Evolutionary conservation across 1,284 basidiomycete genomes (phyloP), one percentile per base, ranked within the genome.

Genomic region (Anthracocystis walkeri): DNA sequence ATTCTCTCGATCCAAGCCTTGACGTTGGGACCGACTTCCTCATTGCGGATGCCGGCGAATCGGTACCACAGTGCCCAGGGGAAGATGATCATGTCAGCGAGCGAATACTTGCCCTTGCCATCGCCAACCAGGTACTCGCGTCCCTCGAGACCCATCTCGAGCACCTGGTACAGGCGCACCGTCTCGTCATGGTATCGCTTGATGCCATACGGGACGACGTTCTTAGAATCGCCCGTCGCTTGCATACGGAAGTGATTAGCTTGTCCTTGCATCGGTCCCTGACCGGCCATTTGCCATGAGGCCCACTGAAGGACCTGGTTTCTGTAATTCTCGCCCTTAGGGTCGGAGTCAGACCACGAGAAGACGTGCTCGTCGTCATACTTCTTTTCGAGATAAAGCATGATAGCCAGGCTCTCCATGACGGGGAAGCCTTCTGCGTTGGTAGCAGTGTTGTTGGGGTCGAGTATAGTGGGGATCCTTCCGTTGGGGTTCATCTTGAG

Each of bases 401-500:
- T 53, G 59, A 81, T 80, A 4, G 81, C 71, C 42, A 65, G 33
- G 14, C 57, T 62, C 53, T 80, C 77, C 55, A 78, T 65, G 8
- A 80, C 76, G 18, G 63, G 25, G 46, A 80, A 72, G 48, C 79
- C 73, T n/a, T 73, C 51, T 1, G 42, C 3, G 7, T 62, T 7
- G 14, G 65, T 67, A 12, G 72, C 63, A 7, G 62, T 71, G 58
- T 71, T 70, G 60, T 78, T 77, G 2, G 73, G 77, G 56, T 80
- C 78, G 8, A 71, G 48, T 14, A 75, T 48, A 4, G 81, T 80
- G 18, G 81, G 81, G 38, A 83, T 82, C 2, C 81, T 53, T 10
- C 81, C 81, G 62, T 83, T 83, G 20, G 81, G 81, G 75, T 82
- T 82, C 74, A 83, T 77, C 58, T 81, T 75, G 40, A 79, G 62